phyloP scores from a whole-genome alignment of 768 basidiomycete species.

The Mycena leptocephala region DNA sequence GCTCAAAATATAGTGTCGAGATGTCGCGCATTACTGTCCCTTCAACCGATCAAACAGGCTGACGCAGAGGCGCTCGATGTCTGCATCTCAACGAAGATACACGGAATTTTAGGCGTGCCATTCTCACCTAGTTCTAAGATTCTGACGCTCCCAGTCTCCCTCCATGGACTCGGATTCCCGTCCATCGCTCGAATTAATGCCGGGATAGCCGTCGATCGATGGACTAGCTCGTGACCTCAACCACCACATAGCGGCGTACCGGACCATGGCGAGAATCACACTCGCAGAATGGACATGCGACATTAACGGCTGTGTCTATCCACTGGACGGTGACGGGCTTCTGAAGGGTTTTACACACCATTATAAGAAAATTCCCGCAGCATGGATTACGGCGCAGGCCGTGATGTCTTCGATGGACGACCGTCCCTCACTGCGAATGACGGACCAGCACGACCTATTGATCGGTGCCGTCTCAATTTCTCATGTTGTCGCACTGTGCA shows the following conservation, averaged over 20 bases:
- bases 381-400: constrained; percentile 1
- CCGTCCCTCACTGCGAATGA: neutral
- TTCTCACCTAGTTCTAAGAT: too few relatives aligned
- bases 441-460: neutral
- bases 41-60: too few relatives aligned
- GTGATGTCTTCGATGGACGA: neutral
- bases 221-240: constrained; percentile 29
- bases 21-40: too few relatives aligned
- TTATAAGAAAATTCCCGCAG: neutral
- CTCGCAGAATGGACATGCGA: too few relatives aligned
- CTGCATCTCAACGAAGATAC: neutral
- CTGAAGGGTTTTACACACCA: neutral
- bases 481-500: too few relatives aligned
- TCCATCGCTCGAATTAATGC: constrained; percentile 21
- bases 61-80: constrained; percentile 14
- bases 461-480: neutral
- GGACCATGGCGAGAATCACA: constrained; percentile 29
- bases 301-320: constrained; percentile 9
- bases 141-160: too few relatives aligned
- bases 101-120: too few relatives aligned
- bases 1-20: too few relatives aligned
- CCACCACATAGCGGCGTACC: constrained; percentile 32
- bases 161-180: too few relatives aligned
- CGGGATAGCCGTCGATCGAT: neutral
- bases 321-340: constrained; percentile 16